Percentiles rank a stretch among this genome's conserved stretches.
Evolutionary conservation across 768 basidiomycete species (phyloP).

Genomic region (Boletus rufocinnamomeus): DNA sequence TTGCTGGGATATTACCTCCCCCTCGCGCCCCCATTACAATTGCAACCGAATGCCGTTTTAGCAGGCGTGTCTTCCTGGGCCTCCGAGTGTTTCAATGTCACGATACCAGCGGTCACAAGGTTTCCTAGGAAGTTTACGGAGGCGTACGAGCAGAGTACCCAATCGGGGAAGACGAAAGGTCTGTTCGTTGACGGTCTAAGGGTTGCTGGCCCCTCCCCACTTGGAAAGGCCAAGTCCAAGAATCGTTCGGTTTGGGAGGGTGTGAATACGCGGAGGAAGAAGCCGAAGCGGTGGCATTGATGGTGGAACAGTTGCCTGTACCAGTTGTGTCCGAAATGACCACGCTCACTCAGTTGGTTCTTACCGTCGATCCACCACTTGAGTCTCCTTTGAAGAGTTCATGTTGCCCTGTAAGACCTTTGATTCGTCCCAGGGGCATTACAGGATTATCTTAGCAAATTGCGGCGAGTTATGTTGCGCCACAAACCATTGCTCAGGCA

Average conservation of each 20-base stretch:
- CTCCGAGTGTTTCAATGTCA: conserved; percentile 22
- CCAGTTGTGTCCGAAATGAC: too few species aligned
- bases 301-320: too few species aligned
- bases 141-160: conserved; percentile 20
- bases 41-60: conserved; percentile 45
- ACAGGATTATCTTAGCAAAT: not conserved
- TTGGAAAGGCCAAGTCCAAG: conserved; percentile 25
- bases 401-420: not conserved
- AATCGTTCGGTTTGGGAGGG: conserved; percentile 33
- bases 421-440: not conserved
- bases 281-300: conserved; percentile 23
- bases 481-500: not conserved
- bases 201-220: conserved; percentile 16
- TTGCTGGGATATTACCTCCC: conserved; percentile 73
- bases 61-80: conserved; percentile 66
- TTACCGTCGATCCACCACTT: too few species aligned
- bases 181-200: conserved; percentile 25
- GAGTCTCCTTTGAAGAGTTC: not conserved
- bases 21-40: conserved; percentile 49
- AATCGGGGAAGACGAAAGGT: conserved; percentile 19
- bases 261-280: conserved; percentile 11
- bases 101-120: conserved; percentile 20
- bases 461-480: not conserved
- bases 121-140: conserved; percentile 27
- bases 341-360: not conserved